Conservation (phyloP, 495 filamentous ascomycete species). For the Hypoxylon trugodes region DNA sequence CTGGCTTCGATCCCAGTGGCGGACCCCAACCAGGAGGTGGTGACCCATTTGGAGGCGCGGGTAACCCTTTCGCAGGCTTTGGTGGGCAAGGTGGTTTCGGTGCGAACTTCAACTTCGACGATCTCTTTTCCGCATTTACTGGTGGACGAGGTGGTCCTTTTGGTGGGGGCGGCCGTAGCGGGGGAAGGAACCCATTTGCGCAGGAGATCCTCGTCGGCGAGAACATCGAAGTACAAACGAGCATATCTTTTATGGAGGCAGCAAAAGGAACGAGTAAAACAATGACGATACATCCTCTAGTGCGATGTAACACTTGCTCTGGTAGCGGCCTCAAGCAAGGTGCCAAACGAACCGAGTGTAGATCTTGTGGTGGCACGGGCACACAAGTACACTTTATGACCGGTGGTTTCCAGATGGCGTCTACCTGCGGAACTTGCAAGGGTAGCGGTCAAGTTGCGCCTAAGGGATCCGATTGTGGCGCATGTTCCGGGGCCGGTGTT, state of each 20-base stretch:
- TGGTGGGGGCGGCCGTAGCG: constrained; percentile 59
- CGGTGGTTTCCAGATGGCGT: constrained; percentile 94
- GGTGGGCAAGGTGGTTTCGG: constrained; percentile 70
- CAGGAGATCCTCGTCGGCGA: constrained; percentile 84
- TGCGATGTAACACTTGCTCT: constrained; percentile 79
- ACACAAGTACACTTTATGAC: constrained; percentile 86
- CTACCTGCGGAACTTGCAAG: constrained; percentile 82
- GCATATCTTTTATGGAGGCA: constrained; percentile 94
- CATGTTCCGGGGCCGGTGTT: constrained; percentile 82
- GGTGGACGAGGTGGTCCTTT: constrained; percentile 68
- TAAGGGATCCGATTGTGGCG: constrained; percentile 77
- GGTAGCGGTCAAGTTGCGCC: constrained; percentile 78
- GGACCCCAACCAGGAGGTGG: constrained; percentile 76
- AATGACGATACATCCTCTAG: constrained; percentile 78
- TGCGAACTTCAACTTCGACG: constrained; percentile 90
- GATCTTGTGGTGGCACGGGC: constrained; percentile 84
- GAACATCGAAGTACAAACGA: constrained; percentile 91
- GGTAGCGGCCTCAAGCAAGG: constrained; percentile 88
- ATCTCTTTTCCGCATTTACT: constrained; percentile 88
- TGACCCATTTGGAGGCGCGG: constrained; percentile 60
- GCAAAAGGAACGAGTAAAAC: constrained; percentile 86
- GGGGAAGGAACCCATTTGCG: constrained; percentile 68
- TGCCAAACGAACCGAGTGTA: constrained; percentile 73
- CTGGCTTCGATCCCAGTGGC: constrained; percentile 82
- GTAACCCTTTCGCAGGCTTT: constrained; percentile 70